phyloP scores from a whole-genome alignment of 2,329 filamentous ascomycete genomes.

The Neocucurbitaria cava region DNA sequence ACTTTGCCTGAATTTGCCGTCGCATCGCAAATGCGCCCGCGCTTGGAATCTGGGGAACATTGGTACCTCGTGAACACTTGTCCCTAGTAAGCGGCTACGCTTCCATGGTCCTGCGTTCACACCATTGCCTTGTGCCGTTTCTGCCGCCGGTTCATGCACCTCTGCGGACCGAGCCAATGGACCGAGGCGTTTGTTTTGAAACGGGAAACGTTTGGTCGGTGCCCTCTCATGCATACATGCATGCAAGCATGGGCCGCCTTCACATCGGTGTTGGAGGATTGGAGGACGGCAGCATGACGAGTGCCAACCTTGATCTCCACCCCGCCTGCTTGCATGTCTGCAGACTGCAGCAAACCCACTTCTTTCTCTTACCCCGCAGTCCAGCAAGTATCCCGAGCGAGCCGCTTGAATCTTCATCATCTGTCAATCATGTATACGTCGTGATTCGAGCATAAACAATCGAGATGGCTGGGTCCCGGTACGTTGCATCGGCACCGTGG shows the following conservation, averaged over 20 bases:
- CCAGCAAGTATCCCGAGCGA: constrained; percentile 1
- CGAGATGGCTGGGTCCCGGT: constrained; percentile 3
- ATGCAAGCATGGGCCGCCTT: not conserved
- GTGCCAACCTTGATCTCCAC: constrained; percentile 1
- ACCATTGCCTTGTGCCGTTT: not conserved
- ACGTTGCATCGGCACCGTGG: not conserved
- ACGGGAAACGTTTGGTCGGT: constrained; percentile 4
- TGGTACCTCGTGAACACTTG: not conserved
- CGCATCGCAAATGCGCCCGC: not conserved
- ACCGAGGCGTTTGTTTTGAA: not conserved
- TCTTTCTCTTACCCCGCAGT: constrained; percentile 8
- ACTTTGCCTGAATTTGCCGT: constrained; percentile 3
- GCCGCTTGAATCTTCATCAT: not conserved
- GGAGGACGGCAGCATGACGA: constrained; percentile 5
- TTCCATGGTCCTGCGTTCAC: not conserved
- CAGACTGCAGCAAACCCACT: not conserved
- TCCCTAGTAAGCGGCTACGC: not conserved
- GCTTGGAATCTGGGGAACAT: constrained; percentile 2
- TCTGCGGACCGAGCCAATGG: constrained; percentile 1
- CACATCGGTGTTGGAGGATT: constrained; percentile 1
- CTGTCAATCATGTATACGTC: not conserved
- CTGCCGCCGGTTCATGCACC: constrained; percentile 1
- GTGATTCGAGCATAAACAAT: not conserved
- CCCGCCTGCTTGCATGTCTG: constrained; percentile 4
- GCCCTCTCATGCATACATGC: not conserved